These are phyloP conservation scores for Suhomyces pyralidae DNA, from an alignment of 805 yeast species.

Conservation along the genomic window DNA sequence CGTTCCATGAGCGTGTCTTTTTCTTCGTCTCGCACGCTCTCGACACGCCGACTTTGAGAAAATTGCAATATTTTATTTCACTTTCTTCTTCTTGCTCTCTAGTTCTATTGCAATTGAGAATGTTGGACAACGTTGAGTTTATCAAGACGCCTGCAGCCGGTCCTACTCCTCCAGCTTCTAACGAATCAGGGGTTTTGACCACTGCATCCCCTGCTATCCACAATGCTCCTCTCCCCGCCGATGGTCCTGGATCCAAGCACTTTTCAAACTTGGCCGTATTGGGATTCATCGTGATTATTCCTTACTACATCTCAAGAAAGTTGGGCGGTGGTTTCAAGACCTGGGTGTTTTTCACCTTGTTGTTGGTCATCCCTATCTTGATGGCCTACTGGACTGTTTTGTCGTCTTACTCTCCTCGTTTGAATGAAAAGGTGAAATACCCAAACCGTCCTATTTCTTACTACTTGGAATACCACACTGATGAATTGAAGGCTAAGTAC, in stretches of 20 bases:
- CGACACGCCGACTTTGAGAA: neutral
- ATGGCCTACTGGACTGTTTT: slow-evolving; percentile 80
- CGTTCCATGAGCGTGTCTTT: neutral
- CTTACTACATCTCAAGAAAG: slow-evolving; percentile 60
- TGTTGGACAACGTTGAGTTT: slow-evolving; percentile 49
- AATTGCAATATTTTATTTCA: neutral
- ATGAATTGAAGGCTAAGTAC: slow-evolving; percentile 37
- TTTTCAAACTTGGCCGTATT: slow-evolving; percentile 62
- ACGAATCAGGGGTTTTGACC: slow-evolving; percentile 36
- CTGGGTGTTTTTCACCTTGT: slow-evolving; percentile 55
- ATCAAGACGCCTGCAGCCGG: slow-evolving; percentile 57
- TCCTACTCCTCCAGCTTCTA: slow-evolving; percentile 29
- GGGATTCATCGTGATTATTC: slow-evolving; percentile 52
- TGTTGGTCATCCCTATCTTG: slow-evolving; percentile 66
- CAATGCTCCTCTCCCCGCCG: slow-evolving; percentile 87
- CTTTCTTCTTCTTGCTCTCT: neutral
- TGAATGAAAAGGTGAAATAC: slow-evolving; percentile 70
- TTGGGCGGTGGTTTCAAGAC: slow-evolving; percentile 69
- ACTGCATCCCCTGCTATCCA: slow-evolving; percentile 64
- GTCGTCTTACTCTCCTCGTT: slow-evolving; percentile 75
- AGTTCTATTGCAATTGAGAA: slow-evolving; percentile 8
- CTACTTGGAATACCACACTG: slow-evolving; percentile 80
- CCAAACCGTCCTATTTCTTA: slow-evolving; percentile 77
- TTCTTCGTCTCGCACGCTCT: neutral
- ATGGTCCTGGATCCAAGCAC: slow-evolving; percentile 80